A percentile compares a stretch with the other conserved stretches of the same genome.
Evolutionary conservation across 768 basidiomycete genomes (phyloP).

Genomic region (Leccinum obscurum): DNA sequence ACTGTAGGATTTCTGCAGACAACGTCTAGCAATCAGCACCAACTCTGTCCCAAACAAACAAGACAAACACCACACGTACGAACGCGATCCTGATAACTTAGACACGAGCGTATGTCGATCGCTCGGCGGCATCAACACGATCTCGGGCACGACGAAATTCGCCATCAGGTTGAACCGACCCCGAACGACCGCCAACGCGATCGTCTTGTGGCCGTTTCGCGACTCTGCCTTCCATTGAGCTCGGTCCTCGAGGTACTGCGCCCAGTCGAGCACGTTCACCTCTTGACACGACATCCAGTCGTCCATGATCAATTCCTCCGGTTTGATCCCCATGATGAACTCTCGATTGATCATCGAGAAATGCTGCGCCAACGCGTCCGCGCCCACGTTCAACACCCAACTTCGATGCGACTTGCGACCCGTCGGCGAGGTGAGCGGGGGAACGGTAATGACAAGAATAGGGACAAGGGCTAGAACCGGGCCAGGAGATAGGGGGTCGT

Average conservation of each 20-base stretch:
- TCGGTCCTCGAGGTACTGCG: constrained; percentile 74
- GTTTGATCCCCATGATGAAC: constrained; percentile 78
- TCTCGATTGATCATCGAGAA: constrained; percentile 89
- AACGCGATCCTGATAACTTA: constrained; percentile 86
- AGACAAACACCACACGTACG: constrained; percentile 38
- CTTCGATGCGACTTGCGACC: constrained; percentile 59
- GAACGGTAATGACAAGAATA: neutral
- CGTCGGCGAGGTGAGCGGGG: constrained; percentile 27
- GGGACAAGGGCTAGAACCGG: constrained; percentile 2
- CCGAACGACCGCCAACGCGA: constrained; percentile 69
- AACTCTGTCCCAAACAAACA: too few relatives aligned
- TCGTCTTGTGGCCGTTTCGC: constrained; percentile 59
- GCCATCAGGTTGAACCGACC: constrained; percentile 85
- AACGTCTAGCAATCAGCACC: too few relatives aligned
- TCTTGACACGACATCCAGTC: constrained; percentile 66
- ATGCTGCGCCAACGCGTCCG: constrained; percentile 68
- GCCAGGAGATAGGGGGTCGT: constrained; percentile 9
- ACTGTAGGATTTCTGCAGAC: too few relatives aligned
- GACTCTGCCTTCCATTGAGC: constrained; percentile 66
- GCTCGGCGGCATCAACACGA: constrained; percentile 67
- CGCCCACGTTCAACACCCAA: constrained; percentile 63
- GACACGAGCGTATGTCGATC: constrained; percentile 64
- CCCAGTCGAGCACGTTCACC: constrained; percentile 80
- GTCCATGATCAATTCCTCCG: constrained; percentile 79
- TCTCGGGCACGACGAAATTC: constrained; percentile 78